Evolutionary conservation across 768 basidiomycete species (phyloP).

Genomic region (Serendipita sp.): DNA sequence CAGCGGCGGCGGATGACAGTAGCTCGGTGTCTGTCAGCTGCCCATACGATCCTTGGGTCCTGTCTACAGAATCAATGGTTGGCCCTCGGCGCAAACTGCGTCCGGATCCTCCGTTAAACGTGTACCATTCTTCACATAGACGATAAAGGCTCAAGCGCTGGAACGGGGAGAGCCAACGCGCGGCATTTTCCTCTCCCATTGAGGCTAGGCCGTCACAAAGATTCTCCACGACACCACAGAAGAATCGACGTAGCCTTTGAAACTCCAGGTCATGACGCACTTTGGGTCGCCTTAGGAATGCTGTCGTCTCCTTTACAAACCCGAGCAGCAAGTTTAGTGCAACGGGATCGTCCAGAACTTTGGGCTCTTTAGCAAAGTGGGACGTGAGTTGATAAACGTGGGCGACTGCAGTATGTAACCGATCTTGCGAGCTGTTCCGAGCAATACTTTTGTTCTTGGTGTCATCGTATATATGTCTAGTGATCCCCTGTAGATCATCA

Average conservation of each 20-base stretch:
- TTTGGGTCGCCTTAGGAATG: slow-evolving; percentile 55
- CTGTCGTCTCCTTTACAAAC: slow-evolving; percentile 70
- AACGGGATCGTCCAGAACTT: slow-evolving; percentile 50
- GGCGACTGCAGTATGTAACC: slow-evolving; percentile 70
- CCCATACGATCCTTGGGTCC: no score
- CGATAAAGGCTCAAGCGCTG: slow-evolving; percentile 68
- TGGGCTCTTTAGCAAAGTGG: slow-evolving; percentile 52
- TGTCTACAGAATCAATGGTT: no score
- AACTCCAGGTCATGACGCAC: slow-evolving; percentile 60
- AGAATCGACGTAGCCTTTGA: slow-evolving; percentile 73
- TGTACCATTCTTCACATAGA: slow-evolving; percentile 88
- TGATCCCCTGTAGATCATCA: slow-evolving; percentile 68
- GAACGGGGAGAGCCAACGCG: slow-evolving; percentile 57
- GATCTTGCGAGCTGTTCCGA: slow-evolving; percentile 55
- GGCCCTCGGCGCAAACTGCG: background rate
- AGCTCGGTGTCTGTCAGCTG: slow-evolving; percentile 42
- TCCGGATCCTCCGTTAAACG: slow-evolving; percentile 55
- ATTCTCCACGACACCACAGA: slow-evolving; percentile 77
- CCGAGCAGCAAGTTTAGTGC: slow-evolving; percentile 68
- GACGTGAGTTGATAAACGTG: slow-evolving; percentile 81
- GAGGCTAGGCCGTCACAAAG: slow-evolving; percentile 61
- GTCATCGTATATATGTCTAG: slow-evolving; percentile 75
- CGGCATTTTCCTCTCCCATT: slow-evolving; percentile 42
- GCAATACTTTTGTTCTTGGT: slow-evolving; percentile 33
- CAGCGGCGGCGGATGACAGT: slow-evolving; percentile 68